Evolutionary conservation across 2,329 filamentous ascomycete genomes (phyloP), one percentile per base, ranked within the genome.

Genomic region (Fusarium stilboides): DNA sequence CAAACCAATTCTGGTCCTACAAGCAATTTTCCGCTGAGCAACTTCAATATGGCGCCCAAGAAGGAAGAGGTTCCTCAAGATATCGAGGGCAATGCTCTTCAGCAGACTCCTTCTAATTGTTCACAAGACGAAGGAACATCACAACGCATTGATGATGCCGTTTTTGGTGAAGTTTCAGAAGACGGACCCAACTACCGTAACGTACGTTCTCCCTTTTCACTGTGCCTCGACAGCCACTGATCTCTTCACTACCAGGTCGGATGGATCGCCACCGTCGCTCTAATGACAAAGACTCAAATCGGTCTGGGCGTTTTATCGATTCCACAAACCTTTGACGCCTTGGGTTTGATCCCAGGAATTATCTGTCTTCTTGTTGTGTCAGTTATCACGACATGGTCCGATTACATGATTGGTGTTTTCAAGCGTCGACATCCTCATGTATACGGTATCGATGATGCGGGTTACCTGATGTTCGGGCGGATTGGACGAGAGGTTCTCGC

Each of bases 381-480:
- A 1, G 62, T 39, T 14, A 83, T 85, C 81, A 69, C 66, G 2
- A 69, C 66, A 13, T 69, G 66, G 66, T 69, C 66, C 13, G 66
- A 69, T 34, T 69, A 83, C 61, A 82, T 84, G 26, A 77, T 86
- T 10, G 84, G 83, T 6, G 73, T 77, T 15, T 87, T 87, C 77
- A 88, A 88, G 70, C 69, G 83, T 15, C 75, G 76, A 10, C 86
- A 88, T 67, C 81, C 80, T 2, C 79, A 84, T 20, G 82, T 87
- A 1, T 87, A 88, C 68, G 81, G 84, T 31, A 85, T 88, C 55
- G 85, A 86, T 50, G 86, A 87, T 66, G 85, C 82, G 0, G 85
- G 84, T 19, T 68, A 69, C 5, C 74, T 86, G 37, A 77, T 87
- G n/a, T 84, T 86, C 64, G 85, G 86, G 15, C 78, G 76, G 3